Percentiles rank a stretch among this genome's conserved stretches.
phyloP scores from a whole-genome alignment of 768 basidiomycete genomes.

The Lactarius hengduanensis region DNA sequence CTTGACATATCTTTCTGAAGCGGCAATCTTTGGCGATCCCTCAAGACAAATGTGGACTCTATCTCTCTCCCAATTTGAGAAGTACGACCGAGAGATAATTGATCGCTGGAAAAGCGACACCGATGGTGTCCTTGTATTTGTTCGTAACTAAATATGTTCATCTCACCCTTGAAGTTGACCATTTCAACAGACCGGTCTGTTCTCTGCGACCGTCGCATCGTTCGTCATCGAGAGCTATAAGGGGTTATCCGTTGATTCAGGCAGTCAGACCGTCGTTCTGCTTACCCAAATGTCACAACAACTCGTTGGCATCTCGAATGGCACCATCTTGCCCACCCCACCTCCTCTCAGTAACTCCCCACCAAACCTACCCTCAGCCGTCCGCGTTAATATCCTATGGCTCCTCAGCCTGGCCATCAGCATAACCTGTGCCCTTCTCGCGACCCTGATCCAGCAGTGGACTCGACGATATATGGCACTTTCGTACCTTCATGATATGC shows the following conservation, averaged over 20 bases:
- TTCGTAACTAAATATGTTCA: background rate
- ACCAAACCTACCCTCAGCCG: background rate
- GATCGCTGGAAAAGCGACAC: background rate
- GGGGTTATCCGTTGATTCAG: background rate
- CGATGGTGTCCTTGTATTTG: background rate
- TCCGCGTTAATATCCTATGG: constrained; percentile 8
- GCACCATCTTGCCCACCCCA: background rate
- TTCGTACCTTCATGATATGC: background rate
- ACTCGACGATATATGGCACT: constrained; percentile 3
- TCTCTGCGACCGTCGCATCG: constrained; percentile 7
- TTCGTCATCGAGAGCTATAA: constrained; percentile 9
- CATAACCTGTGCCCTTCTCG: constrained; percentile 4
- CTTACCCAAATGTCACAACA: constrained; percentile 5
- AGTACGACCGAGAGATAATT: background rate
- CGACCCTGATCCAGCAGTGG: constrained; percentile 12
- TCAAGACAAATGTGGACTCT: constrained; percentile 10
- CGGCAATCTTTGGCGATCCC: background rate
- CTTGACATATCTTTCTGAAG: background rate
- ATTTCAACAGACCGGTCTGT: constrained; percentile 1
- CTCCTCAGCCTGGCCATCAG: constrained; percentile 4
- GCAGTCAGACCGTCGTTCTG: background rate
- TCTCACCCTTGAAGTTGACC: background rate
- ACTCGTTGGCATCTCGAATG: constrained; percentile 2
- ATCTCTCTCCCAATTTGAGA: background rate
- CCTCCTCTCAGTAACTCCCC: background rate